A percentile compares a stretch with the other conserved stretches of the same genome.
These are phyloP conservation scores for Xylaria multiplex DNA, from an alignment of 2,329 filamentous ascomycete genomes.

Conservation along the genomic window DNA sequence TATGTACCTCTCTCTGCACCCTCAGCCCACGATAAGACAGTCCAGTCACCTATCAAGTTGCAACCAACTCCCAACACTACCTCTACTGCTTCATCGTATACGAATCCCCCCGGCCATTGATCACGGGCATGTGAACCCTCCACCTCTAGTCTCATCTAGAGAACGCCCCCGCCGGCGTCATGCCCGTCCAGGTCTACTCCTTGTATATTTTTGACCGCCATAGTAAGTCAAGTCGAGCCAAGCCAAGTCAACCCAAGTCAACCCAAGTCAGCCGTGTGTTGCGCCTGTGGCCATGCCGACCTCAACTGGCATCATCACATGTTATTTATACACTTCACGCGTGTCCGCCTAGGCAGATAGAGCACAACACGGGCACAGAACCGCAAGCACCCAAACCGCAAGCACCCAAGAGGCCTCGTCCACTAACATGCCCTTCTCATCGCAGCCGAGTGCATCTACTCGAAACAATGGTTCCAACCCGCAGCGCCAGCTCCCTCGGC, in stretches of 20 bases:
- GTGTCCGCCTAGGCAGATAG: constrained; percentile 19
- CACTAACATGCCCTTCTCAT: constrained; percentile 33
- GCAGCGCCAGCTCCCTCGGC: constrained; percentile 57
- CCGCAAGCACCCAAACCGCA: background rate
- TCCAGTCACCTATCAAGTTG: constrained; percentile 1
- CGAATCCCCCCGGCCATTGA: constrained; percentile 13
- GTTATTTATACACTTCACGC: constrained; percentile 19
- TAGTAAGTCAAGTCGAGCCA: constrained; percentile 66
- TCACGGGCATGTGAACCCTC: constrained; percentile 45
- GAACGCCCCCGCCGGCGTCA: constrained; percentile 54
- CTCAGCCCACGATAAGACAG: background rate
- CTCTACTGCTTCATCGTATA: constrained; percentile 10
- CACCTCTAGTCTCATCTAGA: constrained; percentile 36
- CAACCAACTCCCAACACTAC: constrained; percentile 2
- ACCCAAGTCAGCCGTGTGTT: constrained; percentile 26
- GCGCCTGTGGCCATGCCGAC: constrained; percentile 32
- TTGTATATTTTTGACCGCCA: constrained; percentile 99
- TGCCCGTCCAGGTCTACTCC: constrained; percentile 84
- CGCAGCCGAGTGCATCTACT: constrained; percentile 96
- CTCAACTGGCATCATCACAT: background rate
- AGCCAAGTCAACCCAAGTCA: constrained; percentile 23
- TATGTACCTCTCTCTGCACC: background rate
- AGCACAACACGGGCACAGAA: constrained; percentile 11
- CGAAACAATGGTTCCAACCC: constrained; percentile 77
- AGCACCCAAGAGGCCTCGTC: background rate